phyloP scores from a whole-genome alignment of 2,329 filamentous ascomycete genomes.

The Cladosporium sp. region DNA sequence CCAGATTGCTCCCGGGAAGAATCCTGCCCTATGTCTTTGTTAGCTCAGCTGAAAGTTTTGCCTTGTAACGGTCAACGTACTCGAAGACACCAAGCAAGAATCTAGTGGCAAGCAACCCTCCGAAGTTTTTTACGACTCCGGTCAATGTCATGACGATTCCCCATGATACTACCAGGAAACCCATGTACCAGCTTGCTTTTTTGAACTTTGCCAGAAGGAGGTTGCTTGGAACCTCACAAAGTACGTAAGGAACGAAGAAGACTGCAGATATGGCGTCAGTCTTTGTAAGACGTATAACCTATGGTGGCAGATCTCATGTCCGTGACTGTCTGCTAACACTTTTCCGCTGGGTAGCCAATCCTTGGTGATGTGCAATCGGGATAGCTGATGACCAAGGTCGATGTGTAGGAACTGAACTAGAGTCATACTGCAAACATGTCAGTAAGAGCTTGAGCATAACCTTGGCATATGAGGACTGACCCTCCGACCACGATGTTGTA shows the following conservation, averaged over 20 bases:
- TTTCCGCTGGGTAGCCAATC: too few relatives aligned
- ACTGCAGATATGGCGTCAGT: not conserved
- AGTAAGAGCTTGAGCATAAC: not conserved
- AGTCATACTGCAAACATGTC: not conserved
- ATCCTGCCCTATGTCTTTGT: conserved; percentile 2
- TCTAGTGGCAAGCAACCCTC: conserved; percentile 25
- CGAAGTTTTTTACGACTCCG: conserved; percentile 27
- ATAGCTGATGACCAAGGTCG: too few relatives aligned
- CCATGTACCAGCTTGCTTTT: conserved; percentile 41
- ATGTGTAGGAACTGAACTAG: too few relatives aligned
- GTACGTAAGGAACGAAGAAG: conserved; percentile 33
- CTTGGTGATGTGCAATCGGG: too few relatives aligned
- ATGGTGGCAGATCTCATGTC: too few relatives aligned
- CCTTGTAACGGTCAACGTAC: not conserved
- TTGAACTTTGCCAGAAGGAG: conserved; percentile 39
- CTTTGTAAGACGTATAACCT: too few relatives aligned
- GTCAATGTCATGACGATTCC: conserved; percentile 29
- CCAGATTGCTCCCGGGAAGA: conserved; percentile 11
- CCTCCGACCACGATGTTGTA: conserved; percentile 14
- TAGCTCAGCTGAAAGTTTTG: not conserved
- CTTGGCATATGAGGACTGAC: not conserved
- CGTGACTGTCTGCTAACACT: too few relatives aligned
- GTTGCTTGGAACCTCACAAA: conserved; percentile 35
- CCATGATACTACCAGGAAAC: conserved; percentile 29
- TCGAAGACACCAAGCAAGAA: conserved; percentile 22